These are phyloP conservation scores for Psilocybe azurescens DNA, from an alignment of 768 basidiomycete species.

Conservation along the genomic window DNA sequence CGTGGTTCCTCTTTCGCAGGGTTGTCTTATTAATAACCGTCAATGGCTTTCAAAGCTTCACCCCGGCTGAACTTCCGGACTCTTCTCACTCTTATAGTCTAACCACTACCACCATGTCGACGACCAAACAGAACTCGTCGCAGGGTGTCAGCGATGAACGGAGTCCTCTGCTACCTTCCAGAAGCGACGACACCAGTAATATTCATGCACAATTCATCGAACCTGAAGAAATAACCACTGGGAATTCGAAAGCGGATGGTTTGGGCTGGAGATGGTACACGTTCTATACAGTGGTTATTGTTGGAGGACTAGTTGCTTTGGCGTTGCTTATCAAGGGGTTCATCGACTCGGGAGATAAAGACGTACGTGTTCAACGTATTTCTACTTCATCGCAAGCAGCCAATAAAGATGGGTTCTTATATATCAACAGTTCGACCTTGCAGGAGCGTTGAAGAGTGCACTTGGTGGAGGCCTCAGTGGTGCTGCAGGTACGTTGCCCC, in stretches of 20 bases:
- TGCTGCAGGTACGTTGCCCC: slow-evolving; percentile 64
- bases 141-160: neutral
- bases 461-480: slow-evolving; percentile 92
- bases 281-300: slow-evolving; percentile 37
- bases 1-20: neutral
- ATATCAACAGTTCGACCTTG: slow-evolving; percentile 75
- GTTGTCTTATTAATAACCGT: neutral
- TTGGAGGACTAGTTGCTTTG: slow-evolving; percentile 43
- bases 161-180: neutral
- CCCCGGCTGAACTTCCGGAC: neutral
- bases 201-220: neutral
- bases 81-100: neutral
- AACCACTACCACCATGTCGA: neutral
- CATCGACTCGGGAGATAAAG: slow-evolving; percentile 68
- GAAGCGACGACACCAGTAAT: neutral
- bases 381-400: neutral
- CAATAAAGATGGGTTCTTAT: neutral
- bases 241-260: slow-evolving; percentile 22
- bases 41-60: neutral
- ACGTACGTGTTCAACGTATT: slow-evolving; percentile 46
- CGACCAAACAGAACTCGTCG: neutral
- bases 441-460: slow-evolving; percentile 78
- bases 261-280: slow-evolving; percentile 30
- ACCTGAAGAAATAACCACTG: slow-evolving; percentile 1
- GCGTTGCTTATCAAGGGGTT: slow-evolving; percentile 71